Percentiles rank a stretch among this genome's conserved stretches.
phyloP scores from a whole-genome alignment of 2,329 filamentous ascomycete species.

The Alternaria postmessia region DNA sequence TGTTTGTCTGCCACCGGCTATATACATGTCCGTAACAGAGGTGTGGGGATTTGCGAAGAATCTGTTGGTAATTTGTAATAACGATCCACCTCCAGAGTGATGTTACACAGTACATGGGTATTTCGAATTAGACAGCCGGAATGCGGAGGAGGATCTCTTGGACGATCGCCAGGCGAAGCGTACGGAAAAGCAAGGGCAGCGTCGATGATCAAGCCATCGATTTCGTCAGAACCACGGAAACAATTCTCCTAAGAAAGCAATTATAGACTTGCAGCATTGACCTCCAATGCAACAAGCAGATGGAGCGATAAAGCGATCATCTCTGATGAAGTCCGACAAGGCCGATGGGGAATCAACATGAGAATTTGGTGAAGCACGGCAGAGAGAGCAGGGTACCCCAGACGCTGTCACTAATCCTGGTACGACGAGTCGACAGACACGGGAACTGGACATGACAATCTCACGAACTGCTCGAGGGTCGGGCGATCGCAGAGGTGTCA shows the following conservation, averaged over 20 bases:
- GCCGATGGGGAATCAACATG: slow-evolving; percentile 2
- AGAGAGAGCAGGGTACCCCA: slow-evolving; percentile 22
- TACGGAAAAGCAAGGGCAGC: slow-evolving; percentile 4
- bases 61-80: slow-evolving; percentile 3
- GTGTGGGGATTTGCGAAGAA: slow-evolving; percentile 16
- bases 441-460: slow-evolving; percentile 10
- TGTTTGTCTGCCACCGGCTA: neutral
- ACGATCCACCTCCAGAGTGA: neutral
- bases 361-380: slow-evolving; percentile 9
- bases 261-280: slow-evolving; percentile 3
- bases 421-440: slow-evolving; percentile 13
- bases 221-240: slow-evolving; percentile 2
- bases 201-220: slow-evolving; percentile 2
- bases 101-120: slow-evolving; percentile 7
- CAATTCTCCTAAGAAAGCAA: slow-evolving; percentile 5
- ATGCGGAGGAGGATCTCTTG: slow-evolving; percentile 7
- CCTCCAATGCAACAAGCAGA: neutral
- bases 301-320: neutral
- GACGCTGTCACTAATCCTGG: slow-evolving; percentile 14
- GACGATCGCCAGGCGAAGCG: slow-evolving; percentile 17
- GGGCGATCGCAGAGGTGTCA: slow-evolving; percentile 11
- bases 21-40: neutral
- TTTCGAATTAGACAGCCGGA: slow-evolving; percentile 2
- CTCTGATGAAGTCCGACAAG: neutral
- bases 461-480: slow-evolving; percentile 24